These are phyloP conservation scores for Diplocarpon mali DNA, from an alignment of 2,329 filamentous ascomycete species.

Conservation along the genomic window DNA sequence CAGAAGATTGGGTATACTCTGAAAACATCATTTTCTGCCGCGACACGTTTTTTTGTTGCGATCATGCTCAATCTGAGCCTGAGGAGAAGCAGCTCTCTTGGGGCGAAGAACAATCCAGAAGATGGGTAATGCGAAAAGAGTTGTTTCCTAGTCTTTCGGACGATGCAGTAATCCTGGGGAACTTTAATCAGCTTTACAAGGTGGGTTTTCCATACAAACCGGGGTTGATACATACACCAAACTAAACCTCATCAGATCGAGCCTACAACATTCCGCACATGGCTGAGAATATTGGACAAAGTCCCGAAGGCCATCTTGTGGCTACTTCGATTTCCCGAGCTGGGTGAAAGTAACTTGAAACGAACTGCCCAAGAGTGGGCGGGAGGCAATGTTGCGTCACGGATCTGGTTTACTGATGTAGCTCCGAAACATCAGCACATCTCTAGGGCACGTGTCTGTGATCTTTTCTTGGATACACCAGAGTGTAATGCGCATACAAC, in stretches of 20 bases:
- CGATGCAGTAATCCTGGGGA: conserved; percentile 82
- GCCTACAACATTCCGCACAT: conserved; percentile 88
- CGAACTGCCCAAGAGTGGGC: conserved; percentile 77
- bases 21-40: conserved; percentile 94
- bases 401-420: conserved; percentile 92
- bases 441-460: conserved; percentile 78
- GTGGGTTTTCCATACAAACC: conserved; percentile 36
- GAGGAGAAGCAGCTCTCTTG: conserved; percentile 59
- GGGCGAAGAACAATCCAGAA: conserved; percentile 68
- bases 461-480: conserved; percentile 91
- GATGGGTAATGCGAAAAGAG: conserved; percentile 90
- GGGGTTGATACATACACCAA: not conserved
- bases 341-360: conserved; percentile 77
- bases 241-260: conserved; percentile 61
- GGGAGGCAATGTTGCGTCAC: conserved; percentile 69
- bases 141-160: conserved; percentile 76
- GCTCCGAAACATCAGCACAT: conserved; percentile 94
- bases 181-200: conserved; percentile 99
- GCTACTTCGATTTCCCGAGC: conserved; percentile 92
- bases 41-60: conserved; percentile 96
- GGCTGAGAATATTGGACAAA: conserved; percentile 79
- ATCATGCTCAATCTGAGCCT: conserved; percentile 83
- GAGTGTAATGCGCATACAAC: conserved; percentile 98
- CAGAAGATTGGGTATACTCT: conserved; percentile 83
- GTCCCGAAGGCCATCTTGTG: conserved; percentile 85